These are phyloP conservation scores for Aspergillus sparsus DNA, from an alignment of 495 filamentous ascomycete species.

Conservation along the genomic window DNA sequence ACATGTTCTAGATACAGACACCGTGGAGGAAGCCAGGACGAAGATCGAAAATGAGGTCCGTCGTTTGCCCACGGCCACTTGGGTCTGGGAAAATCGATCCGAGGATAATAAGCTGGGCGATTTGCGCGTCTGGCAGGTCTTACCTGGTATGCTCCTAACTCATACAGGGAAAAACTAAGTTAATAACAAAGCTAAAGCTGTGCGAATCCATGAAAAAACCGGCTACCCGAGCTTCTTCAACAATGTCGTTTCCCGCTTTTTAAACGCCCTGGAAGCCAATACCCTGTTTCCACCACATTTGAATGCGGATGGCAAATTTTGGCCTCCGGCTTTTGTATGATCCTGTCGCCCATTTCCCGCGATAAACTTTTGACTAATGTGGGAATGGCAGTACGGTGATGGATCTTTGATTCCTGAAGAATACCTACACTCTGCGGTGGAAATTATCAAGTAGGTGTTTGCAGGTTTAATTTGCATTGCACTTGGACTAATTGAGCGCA, in stretches of 20 bases:
- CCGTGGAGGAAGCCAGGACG: not conserved
- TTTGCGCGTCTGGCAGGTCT: constrained; percentile 9
- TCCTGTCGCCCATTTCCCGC: too few relatives aligned
- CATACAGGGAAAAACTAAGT: not conserved
- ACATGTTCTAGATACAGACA: constrained; percentile 5
- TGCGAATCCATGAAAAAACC: constrained; percentile 6
- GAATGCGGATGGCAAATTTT: not conserved
- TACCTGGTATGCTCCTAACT: not conserved
- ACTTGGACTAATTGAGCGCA: not conserved
- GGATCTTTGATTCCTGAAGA: constrained; percentile 1
- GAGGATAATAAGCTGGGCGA: not conserved
- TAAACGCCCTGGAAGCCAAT: not conserved
- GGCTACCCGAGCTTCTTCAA: constrained; percentile 7
- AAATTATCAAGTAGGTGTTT: constrained; percentile 3
- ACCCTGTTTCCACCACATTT: constrained; percentile 6
- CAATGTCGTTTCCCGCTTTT: constrained; percentile 7
- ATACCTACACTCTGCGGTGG: constrained; percentile 7
- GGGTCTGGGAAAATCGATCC: constrained; percentile 9
- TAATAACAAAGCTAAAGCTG: not conserved
- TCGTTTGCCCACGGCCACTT: constrained; percentile 6
- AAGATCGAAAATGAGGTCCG: constrained; percentile 8
- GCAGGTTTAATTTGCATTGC: not conserved
- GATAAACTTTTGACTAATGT: not conserved
- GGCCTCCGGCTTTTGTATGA: constrained; percentile 7
- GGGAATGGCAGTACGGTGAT: constrained; percentile 2